Percentiles rank a stretch among this genome's conserved stretches.
Evolutionary conservation across 805 yeast species (phyloP).

Genomic region (Maudiozyma turicensis): DNA sequence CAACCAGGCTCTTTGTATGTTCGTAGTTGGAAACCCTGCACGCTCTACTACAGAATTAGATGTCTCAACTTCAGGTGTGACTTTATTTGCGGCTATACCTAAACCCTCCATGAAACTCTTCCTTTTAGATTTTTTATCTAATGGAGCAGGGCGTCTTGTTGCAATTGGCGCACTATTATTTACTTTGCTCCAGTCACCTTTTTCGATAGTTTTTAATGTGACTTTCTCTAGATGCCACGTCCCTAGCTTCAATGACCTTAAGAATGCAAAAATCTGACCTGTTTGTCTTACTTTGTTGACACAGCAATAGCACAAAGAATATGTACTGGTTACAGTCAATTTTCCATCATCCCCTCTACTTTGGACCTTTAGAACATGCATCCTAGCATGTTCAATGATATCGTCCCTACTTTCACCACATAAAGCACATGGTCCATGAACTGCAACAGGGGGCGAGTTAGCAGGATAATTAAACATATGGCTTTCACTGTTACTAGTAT

Average conservation of each 20-base stretch:
- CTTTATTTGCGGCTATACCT: slow-evolving; percentile 8
- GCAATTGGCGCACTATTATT: slow-evolving; percentile 8
- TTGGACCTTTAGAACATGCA: slow-evolving; percentile 54
- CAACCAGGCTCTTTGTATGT: slow-evolving; percentile 48
- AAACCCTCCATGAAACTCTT: slow-evolving; percentile 23
- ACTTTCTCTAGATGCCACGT: slow-evolving; percentile 50
- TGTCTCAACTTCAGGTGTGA: slow-evolving; percentile 10
- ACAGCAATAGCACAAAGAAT: slow-evolving; percentile 77
- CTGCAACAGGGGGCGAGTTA: slow-evolving; percentile 61
- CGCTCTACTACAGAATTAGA: slow-evolving; percentile 9
- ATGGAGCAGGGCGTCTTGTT: slow-evolving; percentile 3
- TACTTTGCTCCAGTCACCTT: slow-evolving; percentile 9
- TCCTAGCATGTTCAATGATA: slow-evolving; percentile 64
- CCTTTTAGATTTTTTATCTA: slow-evolving; percentile 17
- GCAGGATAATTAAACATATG: slow-evolving; percentile 37
- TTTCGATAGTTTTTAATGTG: slow-evolving; percentile 12
- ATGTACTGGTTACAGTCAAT: slow-evolving; percentile 29
- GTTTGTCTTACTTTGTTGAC: slow-evolving; percentile 67
- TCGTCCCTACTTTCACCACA: slow-evolving; percentile 76
- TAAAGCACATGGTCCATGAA: slow-evolving; percentile 63
- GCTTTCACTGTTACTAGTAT: slow-evolving; percentile 19
- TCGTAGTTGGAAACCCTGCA: slow-evolving; percentile 25
- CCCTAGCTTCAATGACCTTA: slow-evolving; percentile 52
- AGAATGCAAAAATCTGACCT: slow-evolving; percentile 72
- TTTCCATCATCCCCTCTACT: slow-evolving; percentile 26